phyloP scores from a whole-genome alignment of 2,329 filamentous ascomycete species.

The Aspergillus alliaceus region DNA sequence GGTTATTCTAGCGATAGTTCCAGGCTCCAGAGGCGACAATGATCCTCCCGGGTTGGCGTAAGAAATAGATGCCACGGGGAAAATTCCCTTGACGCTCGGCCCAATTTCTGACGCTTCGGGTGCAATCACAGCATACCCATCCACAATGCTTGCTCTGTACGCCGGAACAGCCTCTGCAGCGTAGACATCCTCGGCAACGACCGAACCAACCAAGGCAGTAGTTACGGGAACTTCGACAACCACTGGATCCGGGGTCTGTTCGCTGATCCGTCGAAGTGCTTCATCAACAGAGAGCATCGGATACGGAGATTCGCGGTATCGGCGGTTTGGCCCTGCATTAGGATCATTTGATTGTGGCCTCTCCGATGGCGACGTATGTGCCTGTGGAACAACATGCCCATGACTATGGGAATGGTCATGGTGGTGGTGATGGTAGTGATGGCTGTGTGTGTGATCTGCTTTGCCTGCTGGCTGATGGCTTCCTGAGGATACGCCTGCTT shows the following conservation, averaged over 20 bases:
- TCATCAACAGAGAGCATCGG: slow-evolving; percentile 86
- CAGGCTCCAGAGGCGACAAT: slow-evolving; percentile 61
- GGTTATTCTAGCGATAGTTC: slow-evolving; percentile 85
- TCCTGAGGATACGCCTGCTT: slow-evolving; percentile 63
- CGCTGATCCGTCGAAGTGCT: slow-evolving; percentile 70
- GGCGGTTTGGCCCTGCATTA: slow-evolving; percentile 60
- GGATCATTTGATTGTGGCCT: slow-evolving; percentile 60
- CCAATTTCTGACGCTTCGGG: slow-evolving; percentile 52
- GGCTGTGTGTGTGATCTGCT: slow-evolving; percentile 26
- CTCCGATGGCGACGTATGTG: slow-evolving; percentile 69
- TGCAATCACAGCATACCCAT: slow-evolving; percentile 84
- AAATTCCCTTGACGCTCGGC: slow-evolving; percentile 69
- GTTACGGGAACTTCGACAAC: slow-evolving; percentile 62
- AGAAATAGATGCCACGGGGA: slow-evolving; percentile 82
- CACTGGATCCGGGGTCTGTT: slow-evolving; percentile 67
- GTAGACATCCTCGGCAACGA: slow-evolving; percentile 79
- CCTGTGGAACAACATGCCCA: slow-evolving; percentile 62
- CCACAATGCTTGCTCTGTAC: slow-evolving; percentile 93
- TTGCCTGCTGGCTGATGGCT: slow-evolving; percentile 16
- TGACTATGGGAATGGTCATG: slow-evolving; percentile 63
- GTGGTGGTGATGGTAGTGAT: slow-evolving; percentile 47
- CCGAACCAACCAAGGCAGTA: slow-evolving; percentile 67
- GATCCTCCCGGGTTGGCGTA: slow-evolving; percentile 76
- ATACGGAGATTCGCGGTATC: slow-evolving; percentile 84
- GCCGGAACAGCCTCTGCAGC: slow-evolving; percentile 84